Evolutionary conservation across 2,329 filamentous ascomycete genomes (phyloP), one percentile per base, ranked within the genome.

Genomic region (Aspergillus phoenicis): DNA sequence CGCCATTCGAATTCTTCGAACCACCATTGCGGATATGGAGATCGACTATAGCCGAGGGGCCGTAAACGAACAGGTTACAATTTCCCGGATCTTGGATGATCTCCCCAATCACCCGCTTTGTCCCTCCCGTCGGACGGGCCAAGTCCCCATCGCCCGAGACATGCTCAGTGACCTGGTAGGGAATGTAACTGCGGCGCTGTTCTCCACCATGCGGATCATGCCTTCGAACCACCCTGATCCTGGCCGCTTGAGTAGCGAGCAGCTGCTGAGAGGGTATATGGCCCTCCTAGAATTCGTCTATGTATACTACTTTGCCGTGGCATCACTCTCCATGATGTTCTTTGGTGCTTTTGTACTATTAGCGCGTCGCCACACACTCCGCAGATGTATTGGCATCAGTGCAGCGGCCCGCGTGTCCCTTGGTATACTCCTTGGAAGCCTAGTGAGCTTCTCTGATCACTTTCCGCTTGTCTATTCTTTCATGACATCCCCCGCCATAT

Each of bases 401-500:
- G 66, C 71, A 30, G 61, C 59, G 11, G 66, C 69, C 20, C 73
- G 74, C 24, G 43, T 76, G 15, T 17, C 71, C 6, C 67, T 76
- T 17, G 75, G 71, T 3, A 56, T 70, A 17, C 57, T 71, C 17
- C 59, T 77, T 7, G 67, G 68, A 6, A 64, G 70, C 33, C 62
- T 77, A 20, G 66, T 72, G 26, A 68, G 67, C 33, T 74, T 77
- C 38, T 68, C 69, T 8, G 62, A 63, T 26, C 61, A 75, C 62
- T 77, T 77, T 58, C 60, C 70, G 38, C 63, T 77, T 36, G 71
- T 72, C 0, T 76, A 76, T 66, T 68, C 67, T 3, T 78, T 76
- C 62, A 78, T 78, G 76, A 78, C 73, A 10, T 77, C 71, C 53
- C 75, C 76, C 5, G 67, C 70, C n/a, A 77, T 77, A 57, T 60